phyloP scores from a whole-genome alignment of 805 yeast species.

The Yamadazyma sp. region DNA sequence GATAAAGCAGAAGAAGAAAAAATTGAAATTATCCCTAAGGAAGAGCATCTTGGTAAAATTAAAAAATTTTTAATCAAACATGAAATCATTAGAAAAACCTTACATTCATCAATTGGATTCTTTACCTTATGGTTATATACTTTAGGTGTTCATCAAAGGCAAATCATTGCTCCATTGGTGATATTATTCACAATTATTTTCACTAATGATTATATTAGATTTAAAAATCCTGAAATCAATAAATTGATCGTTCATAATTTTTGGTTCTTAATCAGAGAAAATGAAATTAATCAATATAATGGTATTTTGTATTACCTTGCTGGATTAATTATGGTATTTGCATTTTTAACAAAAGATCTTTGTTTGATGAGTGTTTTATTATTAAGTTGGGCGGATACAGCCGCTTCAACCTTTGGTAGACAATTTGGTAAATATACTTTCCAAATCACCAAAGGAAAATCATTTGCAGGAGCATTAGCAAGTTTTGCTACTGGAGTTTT shows the following conservation, averaged over 20 bases:
- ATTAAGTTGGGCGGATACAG: slow-evolving; percentile 96
- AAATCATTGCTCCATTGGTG: slow-evolving; percentile 59
- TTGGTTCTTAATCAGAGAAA: slow-evolving; percentile 83
- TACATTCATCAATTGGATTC: slow-evolving; percentile 89
- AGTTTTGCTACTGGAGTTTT: slow-evolving; percentile 73
- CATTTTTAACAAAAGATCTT: slow-evolving; percentile 75
- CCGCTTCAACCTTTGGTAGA: slow-evolving; percentile 93
- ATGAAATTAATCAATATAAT: slow-evolving; percentile 67
- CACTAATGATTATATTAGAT: slow-evolving; percentile 64
- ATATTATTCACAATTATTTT: slow-evolving; percentile 56
- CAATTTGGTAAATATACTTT: slow-evolving; percentile 82
- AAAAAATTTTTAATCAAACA: slow-evolving; percentile 43
- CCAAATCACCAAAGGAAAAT: slow-evolving; percentile 67
- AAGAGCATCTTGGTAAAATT: slow-evolving; percentile 1
- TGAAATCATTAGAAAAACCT: slow-evolving; percentile 83
- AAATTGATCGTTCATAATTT: slow-evolving; percentile 59
- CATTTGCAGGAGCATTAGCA: slow-evolving; percentile 87
- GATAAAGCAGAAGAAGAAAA: slow-evolving; percentile 3
- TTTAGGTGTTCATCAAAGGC: slow-evolving; percentile 50
- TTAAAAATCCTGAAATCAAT: slow-evolving; percentile 62
- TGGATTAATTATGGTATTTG: slow-evolving; percentile 72
- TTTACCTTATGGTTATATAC: slow-evolving; percentile 73
- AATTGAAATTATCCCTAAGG: slow-evolving; percentile 1
- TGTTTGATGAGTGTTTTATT: slow-evolving; percentile 71
- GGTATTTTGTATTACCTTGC: slow-evolving; percentile 87